Conservation (phyloP, 2,329 filamentous ascomycete genomes). For the Daldinia sp. region DNA sequence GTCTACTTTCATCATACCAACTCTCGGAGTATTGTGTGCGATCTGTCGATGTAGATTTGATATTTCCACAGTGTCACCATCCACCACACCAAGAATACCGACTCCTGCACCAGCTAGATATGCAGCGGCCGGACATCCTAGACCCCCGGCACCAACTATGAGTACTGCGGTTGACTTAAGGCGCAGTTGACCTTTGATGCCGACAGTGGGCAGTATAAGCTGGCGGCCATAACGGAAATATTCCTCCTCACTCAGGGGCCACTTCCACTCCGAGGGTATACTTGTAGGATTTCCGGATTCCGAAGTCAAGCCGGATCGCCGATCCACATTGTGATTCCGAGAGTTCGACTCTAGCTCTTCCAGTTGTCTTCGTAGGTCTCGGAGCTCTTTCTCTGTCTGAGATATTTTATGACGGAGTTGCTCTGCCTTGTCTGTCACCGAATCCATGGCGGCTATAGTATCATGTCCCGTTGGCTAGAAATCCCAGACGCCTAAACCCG, state of each 20-base stretch:
- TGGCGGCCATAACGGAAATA: conserved; percentile 90
- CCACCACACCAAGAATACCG: conserved; percentile 82
- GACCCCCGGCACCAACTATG: conserved; percentile 84
- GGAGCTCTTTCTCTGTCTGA: conserved; percentile 58
- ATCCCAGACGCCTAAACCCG: not conserved
- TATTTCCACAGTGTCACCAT: conserved; percentile 85
- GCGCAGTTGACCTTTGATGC: conserved; percentile 78
- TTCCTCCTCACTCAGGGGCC: conserved; percentile 76
- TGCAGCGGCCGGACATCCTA: conserved; percentile 91
- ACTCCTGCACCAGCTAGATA: conserved; percentile 92
- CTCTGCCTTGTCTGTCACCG: conserved; percentile 43
- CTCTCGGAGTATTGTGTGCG: conserved; percentile 74
- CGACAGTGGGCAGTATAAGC: conserved; percentile 85
- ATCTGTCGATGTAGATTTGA: conserved; percentile 96
- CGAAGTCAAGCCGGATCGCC: not conserved
- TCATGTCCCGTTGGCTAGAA: not conserved
- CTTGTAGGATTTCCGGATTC: conserved; percentile 7
- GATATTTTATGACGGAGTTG: conserved; percentile 58
- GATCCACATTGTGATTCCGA: conserved; percentile 9
- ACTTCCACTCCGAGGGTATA: conserved; percentile 55
- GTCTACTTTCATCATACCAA: conserved; percentile 82
- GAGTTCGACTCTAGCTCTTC: conserved; percentile 49
- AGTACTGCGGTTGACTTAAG: conserved; percentile 76
- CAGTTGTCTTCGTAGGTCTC: conserved; percentile 55
- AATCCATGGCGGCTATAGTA: conserved; percentile 9